These are phyloP conservation scores for Fusarium incarnatum DNA, from an alignment of 2,329 filamentous ascomycete species.

Conservation along the genomic window DNA sequence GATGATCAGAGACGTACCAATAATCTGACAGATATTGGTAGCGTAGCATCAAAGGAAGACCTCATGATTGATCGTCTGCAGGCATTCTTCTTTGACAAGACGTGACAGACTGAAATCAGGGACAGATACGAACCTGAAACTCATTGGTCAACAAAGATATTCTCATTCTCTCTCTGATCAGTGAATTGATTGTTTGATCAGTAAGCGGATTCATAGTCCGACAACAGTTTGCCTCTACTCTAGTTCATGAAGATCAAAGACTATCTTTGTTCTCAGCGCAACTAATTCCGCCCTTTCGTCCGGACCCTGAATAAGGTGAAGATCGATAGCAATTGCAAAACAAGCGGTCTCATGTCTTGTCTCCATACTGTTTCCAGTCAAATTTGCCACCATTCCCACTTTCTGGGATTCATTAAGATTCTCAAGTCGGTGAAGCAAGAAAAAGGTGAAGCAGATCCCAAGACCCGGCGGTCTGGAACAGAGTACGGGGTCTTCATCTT, in stretches of 20 bases:
- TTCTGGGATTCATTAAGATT: slow-evolving; percentile 1
- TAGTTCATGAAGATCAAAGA: background rate
- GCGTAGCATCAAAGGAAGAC: slow-evolving; percentile 32
- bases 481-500: slow-evolving; percentile 19
- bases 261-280: background rate
- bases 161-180: background rate
- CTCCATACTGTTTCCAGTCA: slow-evolving; percentile 18
- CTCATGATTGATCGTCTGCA: slow-evolving; percentile 39
- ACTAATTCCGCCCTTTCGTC: slow-evolving; percentile 12
- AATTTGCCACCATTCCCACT: slow-evolving; percentile 41
- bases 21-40: slow-evolving; percentile 6
- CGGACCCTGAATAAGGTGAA: background rate
- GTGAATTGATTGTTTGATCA: background rate
- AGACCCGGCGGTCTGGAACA: slow-evolving; percentile 42
- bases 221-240: slow-evolving; percentile 26
- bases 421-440: slow-evolving; percentile 42
- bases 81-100: slow-evolving; percentile 15
- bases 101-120: background rate
- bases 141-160: background rate
- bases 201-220: slow-evolving; percentile 3
- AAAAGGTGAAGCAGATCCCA: background rate
- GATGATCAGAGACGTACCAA: slow-evolving; percentile 30
- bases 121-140: slow-evolving; percentile 2
- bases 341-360: slow-evolving; percentile 12
- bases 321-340: slow-evolving; percentile 24